These are phyloP conservation scores for Paspalum notatum DNA, from an alignment of 176 grass and related monocot genomes.

Conservation along the genomic window DNA sequence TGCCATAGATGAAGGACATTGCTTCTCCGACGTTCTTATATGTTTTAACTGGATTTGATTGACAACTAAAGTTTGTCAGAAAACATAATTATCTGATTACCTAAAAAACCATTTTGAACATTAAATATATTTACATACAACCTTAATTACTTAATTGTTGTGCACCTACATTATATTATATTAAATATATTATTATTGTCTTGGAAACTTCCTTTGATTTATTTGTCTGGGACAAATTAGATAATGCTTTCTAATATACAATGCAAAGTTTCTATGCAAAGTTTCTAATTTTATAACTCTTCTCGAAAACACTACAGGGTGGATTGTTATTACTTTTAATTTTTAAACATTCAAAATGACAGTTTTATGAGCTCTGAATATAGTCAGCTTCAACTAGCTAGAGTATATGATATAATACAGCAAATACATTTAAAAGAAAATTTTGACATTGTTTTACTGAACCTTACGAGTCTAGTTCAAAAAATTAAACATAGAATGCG, in stretches of 20 bases:
- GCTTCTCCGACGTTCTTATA: slow-evolving; percentile 42
- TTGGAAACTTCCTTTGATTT: not conserved
- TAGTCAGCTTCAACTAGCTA: not conserved
- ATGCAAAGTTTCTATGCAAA: not conserved
- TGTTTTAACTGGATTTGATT: slow-evolving; percentile 25
- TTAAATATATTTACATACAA: not conserved
- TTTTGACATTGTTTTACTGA: not conserved
- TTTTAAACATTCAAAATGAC: not conserved
- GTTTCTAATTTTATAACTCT: too few relatives aligned
- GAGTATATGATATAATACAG: too few relatives aligned
- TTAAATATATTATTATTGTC: not conserved
- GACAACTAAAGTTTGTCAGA: not conserved
- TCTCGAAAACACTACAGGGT: not conserved
- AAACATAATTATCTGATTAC: not conserved
- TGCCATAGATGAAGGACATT: slow-evolving; percentile 38
- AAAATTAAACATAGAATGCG: not conserved
- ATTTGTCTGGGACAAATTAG: not conserved
- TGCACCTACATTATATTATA: too few relatives aligned
- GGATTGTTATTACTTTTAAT: not conserved
- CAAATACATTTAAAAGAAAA: not conserved
- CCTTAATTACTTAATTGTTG: too few relatives aligned
- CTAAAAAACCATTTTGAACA: not conserved
- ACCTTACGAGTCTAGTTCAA: not conserved
- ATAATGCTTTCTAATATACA: not conserved
- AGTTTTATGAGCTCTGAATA: not conserved